These are phyloP conservation scores for Cystofilobasidium capitatum DNA, from an alignment of 768 basidiomycete genomes.

Conservation along the genomic window DNA sequence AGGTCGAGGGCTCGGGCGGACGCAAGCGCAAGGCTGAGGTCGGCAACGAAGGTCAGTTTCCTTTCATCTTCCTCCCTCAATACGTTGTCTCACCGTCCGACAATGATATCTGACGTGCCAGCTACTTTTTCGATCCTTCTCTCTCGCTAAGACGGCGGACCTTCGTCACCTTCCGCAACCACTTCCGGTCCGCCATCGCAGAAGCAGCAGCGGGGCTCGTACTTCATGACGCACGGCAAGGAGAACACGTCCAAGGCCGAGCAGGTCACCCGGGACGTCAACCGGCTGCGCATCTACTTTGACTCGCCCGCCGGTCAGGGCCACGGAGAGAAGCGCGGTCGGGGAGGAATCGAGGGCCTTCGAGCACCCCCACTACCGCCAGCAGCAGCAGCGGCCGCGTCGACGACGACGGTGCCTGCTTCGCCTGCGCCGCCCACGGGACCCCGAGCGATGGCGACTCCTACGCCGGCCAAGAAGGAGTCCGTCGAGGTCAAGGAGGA, in stretches of 20 bases:
- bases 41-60: slow-evolving; percentile 16
- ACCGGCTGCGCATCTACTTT: slow-evolving; percentile 44
- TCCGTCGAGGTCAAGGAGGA: slow-evolving; percentile 8
- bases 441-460: slow-evolving; percentile 3
- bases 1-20: slow-evolving; percentile 26
- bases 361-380: slow-evolving; percentile 1
- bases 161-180: background rate
- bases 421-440: slow-evolving; percentile 15
- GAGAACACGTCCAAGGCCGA: slow-evolving; percentile 22
- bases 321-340: slow-evolving; percentile 24
- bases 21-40: slow-evolving; percentile 19
- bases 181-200: background rate
- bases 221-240: slow-evolving; percentile 33
- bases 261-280: slow-evolving; percentile 35
- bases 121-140: background rate
- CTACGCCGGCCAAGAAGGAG: slow-evolving; percentile 6
- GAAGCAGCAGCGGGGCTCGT: slow-evolving; percentile 21
- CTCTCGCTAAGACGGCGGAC: background rate
- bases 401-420: slow-evolving; percentile 8
- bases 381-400: background rate
- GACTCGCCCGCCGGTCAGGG: slow-evolving; percentile 39
- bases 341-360: slow-evolving; percentile 24
- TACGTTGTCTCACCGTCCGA: background rate
- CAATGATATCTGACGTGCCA: background rate
- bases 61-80: slow-evolving; percentile 39